phyloP scores from a whole-genome alignment of 257 asterid genomes.

The Lantana camara region DNA sequence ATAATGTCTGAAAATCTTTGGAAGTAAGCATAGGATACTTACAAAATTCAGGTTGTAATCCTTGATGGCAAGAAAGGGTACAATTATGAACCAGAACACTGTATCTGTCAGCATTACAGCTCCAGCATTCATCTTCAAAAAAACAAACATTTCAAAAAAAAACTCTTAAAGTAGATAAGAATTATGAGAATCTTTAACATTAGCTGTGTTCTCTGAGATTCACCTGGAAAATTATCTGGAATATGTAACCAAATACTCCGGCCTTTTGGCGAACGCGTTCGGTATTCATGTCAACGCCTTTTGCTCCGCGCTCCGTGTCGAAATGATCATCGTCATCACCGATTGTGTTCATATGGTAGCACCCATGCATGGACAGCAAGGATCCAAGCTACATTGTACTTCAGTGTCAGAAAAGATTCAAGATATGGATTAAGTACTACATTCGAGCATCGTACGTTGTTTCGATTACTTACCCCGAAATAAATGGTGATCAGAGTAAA shows the following conservation, averaged over 20 bases:
- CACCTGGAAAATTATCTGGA: slow-evolving; percentile 93
- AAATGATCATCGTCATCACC: slow-evolving; percentile 32
- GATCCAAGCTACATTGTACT: slow-evolving; percentile 70
- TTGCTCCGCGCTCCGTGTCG: slow-evolving; percentile 55
- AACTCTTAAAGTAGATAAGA: not conserved
- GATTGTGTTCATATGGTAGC: slow-evolving; percentile 43
- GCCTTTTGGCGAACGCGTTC: slow-evolving; percentile 53
- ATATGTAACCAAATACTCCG: slow-evolving; percentile 66
- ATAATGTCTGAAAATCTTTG: not conserved
- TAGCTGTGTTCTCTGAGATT: slow-evolving; percentile 12
- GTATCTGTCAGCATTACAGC: slow-evolving; percentile 89
- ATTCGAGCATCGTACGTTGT: not conserved
- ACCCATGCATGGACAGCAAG: slow-evolving; percentile 75
- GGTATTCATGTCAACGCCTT: slow-evolving; percentile 33
- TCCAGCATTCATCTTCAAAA: slow-evolving; percentile 87
- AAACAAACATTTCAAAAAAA: not conserved
- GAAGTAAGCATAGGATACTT: slow-evolving; percentile 30
- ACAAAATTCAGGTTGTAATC: slow-evolving; percentile 85
- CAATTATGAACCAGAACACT: slow-evolving; percentile 89
- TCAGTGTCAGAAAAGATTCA: slow-evolving; percentile 18
- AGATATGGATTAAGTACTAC: not conserved
- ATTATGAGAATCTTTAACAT: not conserved
- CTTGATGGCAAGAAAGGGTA: slow-evolving; percentile 78
- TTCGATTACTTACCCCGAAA: slow-evolving; percentile 67
- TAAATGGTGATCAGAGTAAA: slow-evolving; percentile 73